Conservation (phyloP, 225 moss, liverwort and hornwort genomes). For the Pseudoscleropodium purum region DNA sequence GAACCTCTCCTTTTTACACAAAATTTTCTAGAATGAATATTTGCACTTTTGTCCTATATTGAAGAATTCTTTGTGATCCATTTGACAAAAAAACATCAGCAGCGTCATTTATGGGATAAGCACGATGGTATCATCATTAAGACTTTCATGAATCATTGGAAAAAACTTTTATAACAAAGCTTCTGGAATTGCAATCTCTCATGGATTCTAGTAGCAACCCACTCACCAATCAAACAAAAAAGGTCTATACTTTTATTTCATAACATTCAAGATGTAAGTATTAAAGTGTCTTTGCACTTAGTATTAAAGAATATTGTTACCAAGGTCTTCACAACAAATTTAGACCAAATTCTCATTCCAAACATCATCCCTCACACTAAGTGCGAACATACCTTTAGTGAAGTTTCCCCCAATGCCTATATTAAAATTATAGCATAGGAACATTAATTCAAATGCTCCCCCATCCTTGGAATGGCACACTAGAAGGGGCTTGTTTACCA, state of each 20-base stretch:
- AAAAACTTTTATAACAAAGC: neutral
- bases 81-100: too few species aligned
- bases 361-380: too few species aligned
- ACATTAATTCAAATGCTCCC: neutral
- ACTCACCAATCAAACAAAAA: neutral
- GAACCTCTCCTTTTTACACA: too few species aligned
- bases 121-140: neutral
- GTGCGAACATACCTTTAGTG: neutral
- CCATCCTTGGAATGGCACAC: neutral
- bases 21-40: too few species aligned
- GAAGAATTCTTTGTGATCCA: too few species aligned
- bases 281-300: too few species aligned
- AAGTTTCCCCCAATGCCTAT: fast-evolving
- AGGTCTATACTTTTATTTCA: neutral
- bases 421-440: neutral
- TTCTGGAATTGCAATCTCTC: neutral
- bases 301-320: too few species aligned
- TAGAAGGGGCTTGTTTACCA: neutral
- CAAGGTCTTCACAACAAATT: too few species aligned
- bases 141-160: neutral
- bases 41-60: too few species aligned
- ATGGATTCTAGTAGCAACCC: neutral
- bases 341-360: too few species aligned
- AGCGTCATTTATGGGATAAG: neutral
- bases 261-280: neutral